Evolutionary conservation across 305 asterid genomes (phyloP).

Genomic region (Solanum chacoense): DNA sequence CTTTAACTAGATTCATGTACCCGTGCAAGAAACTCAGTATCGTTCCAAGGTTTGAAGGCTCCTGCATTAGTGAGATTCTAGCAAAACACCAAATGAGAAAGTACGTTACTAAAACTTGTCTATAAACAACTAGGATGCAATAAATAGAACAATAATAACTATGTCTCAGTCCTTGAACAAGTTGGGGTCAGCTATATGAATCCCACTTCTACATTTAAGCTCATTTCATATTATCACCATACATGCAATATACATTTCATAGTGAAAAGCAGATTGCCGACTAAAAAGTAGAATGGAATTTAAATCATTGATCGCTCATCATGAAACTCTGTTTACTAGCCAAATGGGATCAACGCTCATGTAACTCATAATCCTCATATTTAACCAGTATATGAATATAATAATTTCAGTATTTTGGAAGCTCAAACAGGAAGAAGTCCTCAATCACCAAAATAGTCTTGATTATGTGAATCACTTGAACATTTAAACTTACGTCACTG

Average conservation of each 20-base stretch:
- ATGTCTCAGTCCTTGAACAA: background rate
- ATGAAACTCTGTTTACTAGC: background rate
- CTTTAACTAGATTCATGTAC: conserved; percentile 7
- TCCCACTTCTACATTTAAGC: background rate
- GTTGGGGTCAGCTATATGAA: background rate
- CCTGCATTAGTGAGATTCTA: conserved; percentile 24
- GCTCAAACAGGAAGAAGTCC: background rate
- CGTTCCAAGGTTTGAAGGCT: conserved; percentile 50
- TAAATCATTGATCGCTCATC: background rate
- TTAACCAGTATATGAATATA: background rate
- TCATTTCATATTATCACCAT: background rate
- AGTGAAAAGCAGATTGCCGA: background rate
- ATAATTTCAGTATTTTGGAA: background rate
- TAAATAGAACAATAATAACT: background rate
- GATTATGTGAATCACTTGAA: background rate
- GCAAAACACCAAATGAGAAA: background rate
- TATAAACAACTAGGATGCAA: background rate
- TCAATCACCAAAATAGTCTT: background rate
- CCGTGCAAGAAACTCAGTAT: conserved; percentile 31
- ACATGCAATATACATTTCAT: background rate
- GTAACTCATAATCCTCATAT: background rate
- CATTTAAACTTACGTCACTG: background rate
- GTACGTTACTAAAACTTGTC: background rate
- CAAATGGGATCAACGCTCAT: background rate
- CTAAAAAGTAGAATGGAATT: background rate